phyloP scores from a whole-genome alignment of 257 asterid species.

The Solanum pinnatisectum region DNA sequence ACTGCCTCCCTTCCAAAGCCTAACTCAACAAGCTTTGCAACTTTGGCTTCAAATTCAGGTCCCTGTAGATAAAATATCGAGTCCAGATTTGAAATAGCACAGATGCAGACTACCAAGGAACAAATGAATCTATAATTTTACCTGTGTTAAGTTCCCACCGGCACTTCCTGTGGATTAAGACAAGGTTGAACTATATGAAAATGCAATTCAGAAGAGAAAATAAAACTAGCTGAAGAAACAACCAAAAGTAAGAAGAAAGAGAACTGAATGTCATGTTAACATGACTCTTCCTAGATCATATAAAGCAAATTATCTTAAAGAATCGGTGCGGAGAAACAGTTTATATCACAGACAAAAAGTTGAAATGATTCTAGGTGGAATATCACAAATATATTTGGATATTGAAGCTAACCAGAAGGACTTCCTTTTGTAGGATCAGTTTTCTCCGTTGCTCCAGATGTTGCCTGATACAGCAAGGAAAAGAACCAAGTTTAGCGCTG shows the following conservation, averaged over 20 bases:
- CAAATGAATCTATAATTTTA: not conserved
- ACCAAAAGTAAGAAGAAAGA: not conserved
- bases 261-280: not conserved
- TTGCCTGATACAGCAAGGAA: constrained; percentile 34
- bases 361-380: not conserved
- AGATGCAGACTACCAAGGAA: not conserved
- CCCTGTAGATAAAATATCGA: constrained; percentile 31
- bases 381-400: not conserved
- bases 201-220: not conserved
- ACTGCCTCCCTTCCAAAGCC: constrained; percentile 93
- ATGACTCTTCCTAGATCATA: not conserved
- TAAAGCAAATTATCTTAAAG: not conserved
- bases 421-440: constrained; percentile 33
- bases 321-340: not conserved
- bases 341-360: not conserved
- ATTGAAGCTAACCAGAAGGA: constrained; percentile 48
- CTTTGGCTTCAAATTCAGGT: constrained; percentile 81
- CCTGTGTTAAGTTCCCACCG: constrained; percentile 9
- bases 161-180: constrained; percentile 39
- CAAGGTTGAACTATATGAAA: not conserved
- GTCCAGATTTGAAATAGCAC: not conserved
- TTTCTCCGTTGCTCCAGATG: constrained; percentile 35
- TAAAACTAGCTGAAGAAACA: not conserved
- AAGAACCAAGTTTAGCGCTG: not conserved
- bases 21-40: constrained; percentile 73